Evolutionary conservation across 2,329 filamentous ascomycete genomes (phyloP).

Genomic region (Penicillium palitans): DNA sequence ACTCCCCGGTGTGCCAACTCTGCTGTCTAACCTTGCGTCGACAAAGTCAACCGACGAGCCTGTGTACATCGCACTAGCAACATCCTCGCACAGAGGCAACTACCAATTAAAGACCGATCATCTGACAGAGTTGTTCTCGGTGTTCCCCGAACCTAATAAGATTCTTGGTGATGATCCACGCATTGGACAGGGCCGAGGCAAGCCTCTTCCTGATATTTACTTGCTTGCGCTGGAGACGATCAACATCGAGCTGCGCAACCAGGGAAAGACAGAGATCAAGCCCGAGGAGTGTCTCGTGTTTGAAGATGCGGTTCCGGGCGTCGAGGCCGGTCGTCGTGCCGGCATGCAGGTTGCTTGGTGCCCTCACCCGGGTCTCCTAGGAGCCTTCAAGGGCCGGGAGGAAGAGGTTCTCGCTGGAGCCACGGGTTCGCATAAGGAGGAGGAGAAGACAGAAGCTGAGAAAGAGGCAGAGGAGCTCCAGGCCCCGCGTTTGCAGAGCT

Average conservation of each 20-base stretch:
- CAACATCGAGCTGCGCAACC: constrained; percentile 66
- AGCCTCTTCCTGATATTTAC: constrained; percentile 94
- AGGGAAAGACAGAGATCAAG: constrained; percentile 61
- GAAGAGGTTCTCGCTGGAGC: constrained; percentile 78
- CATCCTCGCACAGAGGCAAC: constrained; percentile 70
- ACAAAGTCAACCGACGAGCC: constrained; percentile 41
- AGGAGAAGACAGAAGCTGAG: constrained; percentile 44
- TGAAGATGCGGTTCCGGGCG: constrained; percentile 90
- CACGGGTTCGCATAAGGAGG: constrained; percentile 68
- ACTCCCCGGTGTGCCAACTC: constrained; percentile 71
- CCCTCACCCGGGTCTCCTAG: constrained; percentile 75
- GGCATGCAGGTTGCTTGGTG: constrained; percentile 95
- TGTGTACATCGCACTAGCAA: constrained; percentile 83
- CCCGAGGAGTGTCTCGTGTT: constrained; percentile 94
- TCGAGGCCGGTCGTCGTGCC: constrained; percentile 84
- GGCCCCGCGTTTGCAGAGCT: constrained; percentile 39
- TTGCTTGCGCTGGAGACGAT: constrained; percentile 80
- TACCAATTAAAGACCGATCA: constrained; percentile 73
- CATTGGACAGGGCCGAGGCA: constrained; percentile 77
- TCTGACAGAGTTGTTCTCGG: constrained; percentile 52
- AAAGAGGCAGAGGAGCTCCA: constrained; percentile 44
- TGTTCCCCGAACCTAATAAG: constrained; percentile 67
- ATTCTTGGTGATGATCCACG: constrained; percentile 84
- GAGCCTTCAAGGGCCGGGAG: constrained; percentile 75
- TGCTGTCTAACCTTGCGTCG: constrained; percentile 55